phyloP scores from a whole-genome alignment of 192 early-diverging fungal genomes.

The Entomortierella beljakovae region DNA sequence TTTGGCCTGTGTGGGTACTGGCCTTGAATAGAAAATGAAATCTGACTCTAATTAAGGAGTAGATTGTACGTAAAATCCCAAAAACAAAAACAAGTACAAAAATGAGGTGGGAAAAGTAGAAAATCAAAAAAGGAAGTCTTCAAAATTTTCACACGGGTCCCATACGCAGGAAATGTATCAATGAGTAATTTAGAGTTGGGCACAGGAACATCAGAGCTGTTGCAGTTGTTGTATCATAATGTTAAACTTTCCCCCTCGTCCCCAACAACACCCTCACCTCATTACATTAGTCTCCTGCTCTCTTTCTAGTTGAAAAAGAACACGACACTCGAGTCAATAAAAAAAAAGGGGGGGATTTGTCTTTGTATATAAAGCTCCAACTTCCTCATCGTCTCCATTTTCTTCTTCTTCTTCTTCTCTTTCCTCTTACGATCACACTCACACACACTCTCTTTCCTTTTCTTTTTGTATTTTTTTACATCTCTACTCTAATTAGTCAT shows the following conservation, averaged over 20 bases:
- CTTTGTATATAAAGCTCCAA: neutral
- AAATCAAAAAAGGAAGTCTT: constrained; percentile 8
- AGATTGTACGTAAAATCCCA: constrained; percentile 4
- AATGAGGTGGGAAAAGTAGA: neutral
- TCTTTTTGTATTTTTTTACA: neutral
- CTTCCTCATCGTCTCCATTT: neutral
- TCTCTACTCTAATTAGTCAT: constrained; percentile 7
- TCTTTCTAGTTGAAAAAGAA: too few relatives aligned
- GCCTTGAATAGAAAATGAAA: too few relatives aligned
- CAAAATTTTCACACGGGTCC: constrained; percentile 11
- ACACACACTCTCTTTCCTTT: constrained; percentile 3
- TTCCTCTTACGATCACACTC: constrained; percentile 14
- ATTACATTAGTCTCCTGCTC: too few relatives aligned
- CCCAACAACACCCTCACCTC: too few relatives aligned
- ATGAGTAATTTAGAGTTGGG: neutral
- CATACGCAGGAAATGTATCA: neutral
- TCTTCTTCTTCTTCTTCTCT: neutral
- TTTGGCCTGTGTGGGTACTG: too few relatives aligned
- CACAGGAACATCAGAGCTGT: too few relatives aligned
- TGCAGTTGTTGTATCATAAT: too few relatives aligned
- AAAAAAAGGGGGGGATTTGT: neutral
- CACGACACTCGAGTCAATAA: too few relatives aligned
- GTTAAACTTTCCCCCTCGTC: neutral
- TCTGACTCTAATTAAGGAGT: too few relatives aligned
- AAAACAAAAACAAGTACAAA: neutral